Conservation (phyloP, 1,284 basidiomycete species). For the Pseudozyma sp. region DNA sequence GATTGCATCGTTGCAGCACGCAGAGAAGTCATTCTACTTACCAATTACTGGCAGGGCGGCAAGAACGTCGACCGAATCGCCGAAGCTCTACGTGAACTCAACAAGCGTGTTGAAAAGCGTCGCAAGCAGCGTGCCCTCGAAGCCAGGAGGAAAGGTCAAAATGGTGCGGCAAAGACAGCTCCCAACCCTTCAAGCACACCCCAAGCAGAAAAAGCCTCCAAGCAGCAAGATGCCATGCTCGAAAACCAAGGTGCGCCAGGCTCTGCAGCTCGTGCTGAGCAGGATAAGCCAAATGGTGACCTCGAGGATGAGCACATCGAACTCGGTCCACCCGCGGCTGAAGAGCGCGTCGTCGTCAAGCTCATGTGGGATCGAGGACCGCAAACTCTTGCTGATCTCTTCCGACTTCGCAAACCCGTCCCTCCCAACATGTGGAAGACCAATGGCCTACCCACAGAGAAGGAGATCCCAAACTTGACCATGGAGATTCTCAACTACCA, state of each 20-base stretch:
- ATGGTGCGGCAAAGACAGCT: not conserved
- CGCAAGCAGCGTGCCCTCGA: conserved; percentile 32
- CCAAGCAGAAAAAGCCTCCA: conserved; percentile 26
- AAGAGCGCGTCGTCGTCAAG: conserved; percentile 63
- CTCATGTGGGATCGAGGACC: conserved; percentile 69
- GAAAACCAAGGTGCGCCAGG: conserved; percentile 42
- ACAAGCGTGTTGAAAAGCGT: conserved; percentile 45
- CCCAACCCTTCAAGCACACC: conserved; percentile 19
- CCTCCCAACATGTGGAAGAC: conserved; percentile 59
- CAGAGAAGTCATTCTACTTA: conserved; percentile 66
- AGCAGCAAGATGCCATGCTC: conserved; percentile 30
- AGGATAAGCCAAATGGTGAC: conserved; percentile 10
- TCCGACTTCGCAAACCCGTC: conserved; percentile 63
- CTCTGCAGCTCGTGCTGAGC: conserved; percentile 27
- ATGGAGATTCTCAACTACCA: conserved; percentile 68
- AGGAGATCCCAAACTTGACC: conserved; percentile 60
- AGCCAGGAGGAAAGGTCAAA: conserved; percentile 16
- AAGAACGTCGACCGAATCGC: conserved; percentile 65
- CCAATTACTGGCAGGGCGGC: conserved; percentile 68
- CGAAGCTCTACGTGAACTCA: conserved; percentile 62
- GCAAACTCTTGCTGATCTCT: conserved; percentile 63
- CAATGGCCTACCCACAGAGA: conserved; percentile 61
- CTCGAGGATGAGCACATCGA: conserved; percentile 35
- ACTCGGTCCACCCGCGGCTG: conserved; percentile 31
- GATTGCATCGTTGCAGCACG: conserved; percentile 66